Base-by-base conservation (phyloP, 352 stramenopile genomes). In the Blastocystis hominis region DNA sequence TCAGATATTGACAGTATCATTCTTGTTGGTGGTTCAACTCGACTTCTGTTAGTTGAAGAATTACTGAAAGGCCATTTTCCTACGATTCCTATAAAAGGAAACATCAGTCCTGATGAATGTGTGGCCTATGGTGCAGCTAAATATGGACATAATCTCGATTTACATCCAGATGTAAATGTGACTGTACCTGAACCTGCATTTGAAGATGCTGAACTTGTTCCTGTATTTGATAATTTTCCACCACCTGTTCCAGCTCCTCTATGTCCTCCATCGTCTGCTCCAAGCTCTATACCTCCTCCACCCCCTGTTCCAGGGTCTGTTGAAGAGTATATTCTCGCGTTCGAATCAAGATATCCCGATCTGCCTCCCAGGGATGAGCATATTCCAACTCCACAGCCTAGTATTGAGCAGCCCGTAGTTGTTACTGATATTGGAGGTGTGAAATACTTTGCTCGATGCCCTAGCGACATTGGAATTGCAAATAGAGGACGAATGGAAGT, bases 71-170 rank as follows among this genome's bases (percentile, higher is more conserved):
- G 87, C 20, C 42, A 70, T 36, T 88, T 86, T 36, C 55, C 55
- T 36, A 20, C 13, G 50, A 2, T 36, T 3, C 0, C n/a, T 17
- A 50, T 44, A 17, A 10, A 87, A 9, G 75, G 55, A 20, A 86
- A 38, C 3, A 38, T 88, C 42, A 86, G 87, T 64, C 80, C 66
- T 13, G 80, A 88, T 54, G 80, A 88, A 53, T 62, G 50, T 20
- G 80, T 88, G 17, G 80, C 80, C 0, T 75, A 87, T 17, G 80
- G 80, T 75, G 80, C 80, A 17, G 44, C 80, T 15, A 84, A 86
- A 34, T 81, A 86, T 50, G 80, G 24, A 24, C 1, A 59, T 59
- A 59, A 0, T 59, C n/a, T n/a, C n/a, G n/a, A n/a, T n/a, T n/a
- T n/a, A n/a, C n/a, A n/a, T n/a, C n/a, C n/a, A n/a, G n/a, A n/a